Percentiles rank a stretch among this genome's conserved stretches.
These are phyloP conservation scores for Lagenidium giganteum DNA, from an alignment of 352 stramenopile species.

Conservation along the genomic window DNA sequence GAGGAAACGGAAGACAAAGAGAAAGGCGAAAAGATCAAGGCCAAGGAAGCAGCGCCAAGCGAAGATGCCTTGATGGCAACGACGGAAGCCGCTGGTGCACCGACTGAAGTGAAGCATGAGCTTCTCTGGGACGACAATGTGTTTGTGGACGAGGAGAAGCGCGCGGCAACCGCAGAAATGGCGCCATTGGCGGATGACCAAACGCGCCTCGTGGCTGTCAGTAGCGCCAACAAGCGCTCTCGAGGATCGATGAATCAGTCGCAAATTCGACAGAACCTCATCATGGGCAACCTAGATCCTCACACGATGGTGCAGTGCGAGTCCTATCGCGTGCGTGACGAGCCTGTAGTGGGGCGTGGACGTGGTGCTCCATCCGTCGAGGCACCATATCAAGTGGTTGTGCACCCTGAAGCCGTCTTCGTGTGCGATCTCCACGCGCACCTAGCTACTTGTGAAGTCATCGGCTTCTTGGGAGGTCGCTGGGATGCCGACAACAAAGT, in stretches of 20 bases:
- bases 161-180: conserved; percentile 8
- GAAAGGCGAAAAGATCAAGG: neutral
- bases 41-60: too few species aligned
- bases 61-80: too few species aligned
- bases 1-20: neutral
- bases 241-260: conserved; percentile 70
- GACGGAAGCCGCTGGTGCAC: neutral
- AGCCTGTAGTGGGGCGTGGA: too few species aligned
- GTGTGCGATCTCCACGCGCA: conserved; percentile 92
- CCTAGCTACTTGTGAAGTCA: conserved; percentile 91
- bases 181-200: conserved; percentile 5
- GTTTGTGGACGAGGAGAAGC: conserved; percentile 38
- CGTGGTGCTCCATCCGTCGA: conserved; percentile 32
- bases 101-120: conserved; percentile 36
- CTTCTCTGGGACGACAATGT: conserved; percentile 66
- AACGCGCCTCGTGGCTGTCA: conserved; percentile 25
- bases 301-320: conserved; percentile 87
- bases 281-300: conserved; percentile 67
- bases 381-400: conserved; percentile 83
- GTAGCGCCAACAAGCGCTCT: conserved; percentile 62
- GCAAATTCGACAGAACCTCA: conserved; percentile 74
- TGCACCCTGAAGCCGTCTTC: conserved; percentile 89
- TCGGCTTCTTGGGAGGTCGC: conserved; percentile 90
- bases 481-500: conserved; percentile 80
- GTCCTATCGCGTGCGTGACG: conserved; percentile 49